Evolutionary conservation across 768 basidiomycete genomes (phyloP), one percentile per base, ranked within the genome.

Genomic region (Psilocybe azurescens): DNA sequence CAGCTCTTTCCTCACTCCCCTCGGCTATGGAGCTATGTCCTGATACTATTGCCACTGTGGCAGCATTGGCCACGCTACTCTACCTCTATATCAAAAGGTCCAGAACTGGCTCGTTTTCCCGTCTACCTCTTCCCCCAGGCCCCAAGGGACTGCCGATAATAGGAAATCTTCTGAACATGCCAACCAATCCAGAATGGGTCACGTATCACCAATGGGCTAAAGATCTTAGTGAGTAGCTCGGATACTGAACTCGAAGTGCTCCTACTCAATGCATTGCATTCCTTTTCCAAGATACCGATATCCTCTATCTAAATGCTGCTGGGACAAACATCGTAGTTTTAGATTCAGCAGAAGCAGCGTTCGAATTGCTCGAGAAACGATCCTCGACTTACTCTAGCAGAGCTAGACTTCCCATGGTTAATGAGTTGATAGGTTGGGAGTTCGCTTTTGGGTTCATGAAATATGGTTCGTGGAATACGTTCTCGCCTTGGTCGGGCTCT

Each of bases 361-460:
- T 66, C 9, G 80, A 83, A 0, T 69, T 83, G 0, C 72, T 83
- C n/a, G 78, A 78, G 30, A 82, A 78, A 60, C 68, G 76, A 36
- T 78, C 79, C 0, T 56, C 73, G 2, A 78, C 77, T 13, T 82
- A 81, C 65, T 81, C 80, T 0, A 75, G 75, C 64, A 70, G 81
- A 73, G 2, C 6, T 13, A 3, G 38, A 11, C 38, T 46, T 7
- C 46, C 8, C 13, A 41, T 11, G n/a, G 28, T 52, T 9, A 47
- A n/a, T 11, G n/a, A 56, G 11, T 7, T 49, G 13, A 14, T 32
- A 8, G 30, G 36, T 47, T 44, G 18, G 50, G 24, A 11, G n/a
- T 3, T 41, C 13, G 24, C 9, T 38, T 18, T 47, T 76, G 77
- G 29, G 70, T 74, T n/a, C 64, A 66, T 44, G 52, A 10, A 32